phyloP scores from a whole-genome alignment of 1,284 basidiomycete species.

The Sanghuangporus sanghuang region DNA sequence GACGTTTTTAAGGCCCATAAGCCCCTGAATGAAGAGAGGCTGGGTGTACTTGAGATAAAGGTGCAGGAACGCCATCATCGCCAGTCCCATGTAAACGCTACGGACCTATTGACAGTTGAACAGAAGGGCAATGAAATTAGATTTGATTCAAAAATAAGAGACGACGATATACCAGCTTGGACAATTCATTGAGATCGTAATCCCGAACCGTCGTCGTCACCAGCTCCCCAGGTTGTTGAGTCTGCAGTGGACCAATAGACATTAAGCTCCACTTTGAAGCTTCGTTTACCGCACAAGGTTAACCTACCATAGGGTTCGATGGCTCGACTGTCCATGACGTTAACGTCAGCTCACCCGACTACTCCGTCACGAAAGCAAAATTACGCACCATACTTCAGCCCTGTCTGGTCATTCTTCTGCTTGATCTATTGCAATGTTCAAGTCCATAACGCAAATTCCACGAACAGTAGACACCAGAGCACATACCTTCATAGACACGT shows the following conservation, averaged over 20 bases:
- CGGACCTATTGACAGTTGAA: constrained; percentile 44
- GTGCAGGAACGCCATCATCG: constrained; percentile 89
- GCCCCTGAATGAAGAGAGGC: constrained; percentile 85
- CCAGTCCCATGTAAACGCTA: constrained; percentile 72
- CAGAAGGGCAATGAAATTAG: background rate
- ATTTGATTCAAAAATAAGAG: background rate
- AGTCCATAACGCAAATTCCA: background rate
- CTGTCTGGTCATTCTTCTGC: constrained; percentile 91
- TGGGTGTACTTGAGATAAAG: constrained; percentile 87
- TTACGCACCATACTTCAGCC: constrained; percentile 83
- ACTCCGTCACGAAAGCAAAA: background rate
- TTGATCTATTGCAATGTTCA: constrained; percentile 58
- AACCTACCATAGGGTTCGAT: constrained; percentile 51
- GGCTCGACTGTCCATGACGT: constrained; percentile 46
- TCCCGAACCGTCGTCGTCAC: constrained; percentile 92
- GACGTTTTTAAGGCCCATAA: constrained; percentile 85
- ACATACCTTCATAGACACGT: constrained; percentile 39
- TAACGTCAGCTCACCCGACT: constrained; percentile 7
- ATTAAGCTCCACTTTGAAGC: background rate
- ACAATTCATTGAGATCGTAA: constrained; percentile 87
- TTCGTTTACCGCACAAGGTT: background rate
- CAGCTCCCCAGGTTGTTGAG: constrained; percentile 63
- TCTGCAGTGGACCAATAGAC: background rate
- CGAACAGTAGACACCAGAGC: background rate
- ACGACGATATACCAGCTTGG: constrained; percentile 67